Percentiles rank a stretch among this genome's conserved stretches.
Conservation (phyloP, 169 alveolate species). For the Babesia bovis region DNA sequence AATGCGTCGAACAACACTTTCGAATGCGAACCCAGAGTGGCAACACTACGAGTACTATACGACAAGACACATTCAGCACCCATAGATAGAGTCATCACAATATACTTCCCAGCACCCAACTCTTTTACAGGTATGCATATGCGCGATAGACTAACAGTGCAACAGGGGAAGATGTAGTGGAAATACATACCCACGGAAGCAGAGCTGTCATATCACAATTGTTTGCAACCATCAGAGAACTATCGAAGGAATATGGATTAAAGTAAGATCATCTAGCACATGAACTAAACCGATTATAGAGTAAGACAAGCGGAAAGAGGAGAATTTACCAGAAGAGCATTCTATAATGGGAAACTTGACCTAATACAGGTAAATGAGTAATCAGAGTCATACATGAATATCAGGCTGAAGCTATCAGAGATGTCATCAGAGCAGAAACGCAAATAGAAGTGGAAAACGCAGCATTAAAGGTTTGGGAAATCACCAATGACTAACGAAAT, state of each 20-base stretch:
- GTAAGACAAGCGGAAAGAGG: conserved; percentile 72
- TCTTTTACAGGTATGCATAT: conserved; percentile 67
- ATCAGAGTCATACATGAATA: too few relatives aligned
- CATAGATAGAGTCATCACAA: conserved; percentile 53
- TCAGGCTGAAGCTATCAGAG: conserved; percentile 65
- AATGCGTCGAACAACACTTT: background rate
- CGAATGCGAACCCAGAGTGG: conserved; percentile 30
- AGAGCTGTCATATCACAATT: conserved; percentile 64
- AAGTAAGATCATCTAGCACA: conserved; percentile 6
- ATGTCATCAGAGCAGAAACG: conserved; percentile 52
- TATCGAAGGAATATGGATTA: conserved; percentile 10
- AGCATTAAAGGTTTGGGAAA: conserved; percentile 31
- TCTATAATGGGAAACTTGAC: conserved; percentile 65
- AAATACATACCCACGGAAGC: conserved; percentile 77
- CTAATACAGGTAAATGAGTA: conserved; percentile 55
- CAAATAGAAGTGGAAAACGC: conserved; percentile 30
- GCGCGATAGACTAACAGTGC: background rate
- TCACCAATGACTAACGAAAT: background rate
- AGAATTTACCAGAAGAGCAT: conserved; percentile 77
- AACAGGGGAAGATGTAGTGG: conserved; percentile 80
- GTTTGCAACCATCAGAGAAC: conserved; percentile 45
- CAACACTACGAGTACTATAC: conserved; percentile 30
- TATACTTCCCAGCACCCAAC: conserved; percentile 66
- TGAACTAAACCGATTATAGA: conserved; percentile 11
- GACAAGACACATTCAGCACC: conserved; percentile 4